Base-by-base conservation (phyloP, 495 filamentous ascomycete genomes). In the Xylaria scruposa region DNA sequence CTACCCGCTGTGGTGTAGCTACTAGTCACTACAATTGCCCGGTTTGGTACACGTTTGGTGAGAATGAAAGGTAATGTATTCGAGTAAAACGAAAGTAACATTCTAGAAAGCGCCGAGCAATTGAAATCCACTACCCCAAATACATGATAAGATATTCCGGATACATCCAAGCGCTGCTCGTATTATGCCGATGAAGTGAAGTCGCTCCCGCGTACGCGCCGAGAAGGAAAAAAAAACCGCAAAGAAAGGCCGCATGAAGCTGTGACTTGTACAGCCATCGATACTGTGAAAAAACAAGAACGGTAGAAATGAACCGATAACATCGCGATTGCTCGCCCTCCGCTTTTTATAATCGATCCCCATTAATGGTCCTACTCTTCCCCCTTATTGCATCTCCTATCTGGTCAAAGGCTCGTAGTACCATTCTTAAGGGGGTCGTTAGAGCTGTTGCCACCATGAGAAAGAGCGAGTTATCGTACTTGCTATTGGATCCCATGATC, bases 311-410 rank as follows among this genome's bases (percentile, higher is more conserved):
- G 54, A 47, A 70, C 19, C 9, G 67, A 70, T 46, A 65, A 44
- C 51, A 59, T 59, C 62, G 70, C 70, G 70, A 71, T 71, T 60
- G 70, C 70, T 71, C 70, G 70, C 70, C n/a, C 61, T 49, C 59
- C 21, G 12, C 31, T 46, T 62, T 53, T 67, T 66, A 67, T 71
- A 46, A 40, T 51, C 42, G n/a, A 49, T 33, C 70, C 33, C 33
- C 40, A 58, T 67, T 42, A 54, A 67, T 60, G 36, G n/a, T 38
- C 38, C 38, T 59, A 12, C 36, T 36, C 62, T 49, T 59, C 24
- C 51, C 31, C 38, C 26, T 24, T 21, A n/a, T 51, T 31, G 40
- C 12, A 26, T 13, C 19, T 36, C 62, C 10, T 15, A 9, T 26
- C 46, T 21, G 26, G 68, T 9, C 33, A 36, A 19, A 42, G 68